These are phyloP conservation scores for Rhypophila decipiens DNA, from an alignment of 495 filamentous ascomycete species.

Conservation along the genomic window DNA sequence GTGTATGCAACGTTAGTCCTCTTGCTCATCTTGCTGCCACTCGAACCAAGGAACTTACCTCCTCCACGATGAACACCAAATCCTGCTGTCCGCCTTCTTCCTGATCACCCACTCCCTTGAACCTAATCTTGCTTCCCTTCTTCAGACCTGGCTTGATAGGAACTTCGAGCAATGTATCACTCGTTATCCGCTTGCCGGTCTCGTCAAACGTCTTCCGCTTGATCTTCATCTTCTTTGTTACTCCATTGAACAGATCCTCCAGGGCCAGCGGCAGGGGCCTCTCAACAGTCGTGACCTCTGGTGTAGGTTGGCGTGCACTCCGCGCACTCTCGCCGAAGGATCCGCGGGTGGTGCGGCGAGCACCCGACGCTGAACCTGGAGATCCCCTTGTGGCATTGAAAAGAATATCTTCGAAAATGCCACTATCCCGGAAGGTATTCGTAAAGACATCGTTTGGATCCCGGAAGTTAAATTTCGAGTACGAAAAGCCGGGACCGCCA, in stretches of 20 bases:
- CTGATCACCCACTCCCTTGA: constrained; percentile 90
- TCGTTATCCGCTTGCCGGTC: constrained; percentile 72
- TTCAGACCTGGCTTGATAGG: constrained; percentile 92
- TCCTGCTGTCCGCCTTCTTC: constrained; percentile 97
- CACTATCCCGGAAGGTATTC: constrained; percentile 62
- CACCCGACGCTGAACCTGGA: constrained; percentile 26
- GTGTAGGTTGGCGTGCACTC: constrained; percentile 49
- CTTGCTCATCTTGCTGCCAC: background rate
- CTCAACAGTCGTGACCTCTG: constrained; percentile 87
- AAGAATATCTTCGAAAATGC: constrained; percentile 31
- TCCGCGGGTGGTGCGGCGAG: constrained; percentile 31
- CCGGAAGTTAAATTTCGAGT: constrained; percentile 67
- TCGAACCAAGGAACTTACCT: constrained; percentile 54
- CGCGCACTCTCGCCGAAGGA: constrained; percentile 43
- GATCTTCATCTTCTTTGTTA: constrained; percentile 93
- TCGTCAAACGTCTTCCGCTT: constrained; percentile 92
- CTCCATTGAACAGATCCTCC: constrained; percentile 80
- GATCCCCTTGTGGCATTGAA: constrained; percentile 17
- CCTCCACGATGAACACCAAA: constrained; percentile 85
- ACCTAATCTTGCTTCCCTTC: constrained; percentile 95
- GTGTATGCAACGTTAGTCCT: constrained; percentile 7
- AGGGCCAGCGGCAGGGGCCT: constrained; percentile 72
- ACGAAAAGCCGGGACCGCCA: constrained; percentile 52
- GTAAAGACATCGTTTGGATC: constrained; percentile 78
- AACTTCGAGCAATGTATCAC: constrained; percentile 87